A percentile compares a stretch with the other conserved stretches of the same genome.
Conservation (phyloP, 495 filamentous ascomycete genomes). For the Trichocladium uniseriatum region DNA sequence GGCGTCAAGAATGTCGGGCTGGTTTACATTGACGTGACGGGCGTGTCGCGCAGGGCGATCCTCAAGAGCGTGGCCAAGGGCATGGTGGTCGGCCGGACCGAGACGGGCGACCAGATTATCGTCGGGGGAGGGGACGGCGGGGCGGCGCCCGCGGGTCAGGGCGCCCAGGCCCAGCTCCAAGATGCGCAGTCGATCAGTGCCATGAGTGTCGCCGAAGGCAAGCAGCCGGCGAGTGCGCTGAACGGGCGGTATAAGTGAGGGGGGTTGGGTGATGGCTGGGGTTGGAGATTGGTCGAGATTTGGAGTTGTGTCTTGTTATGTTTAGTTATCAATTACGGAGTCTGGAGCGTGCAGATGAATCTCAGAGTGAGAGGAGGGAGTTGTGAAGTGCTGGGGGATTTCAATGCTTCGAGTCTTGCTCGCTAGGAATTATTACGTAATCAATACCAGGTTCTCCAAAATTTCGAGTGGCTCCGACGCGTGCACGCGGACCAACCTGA, state of each 20-base stretch:
- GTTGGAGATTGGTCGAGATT: background rate
- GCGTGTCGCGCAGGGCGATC: conserved; percentile 78
- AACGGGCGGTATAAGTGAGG: conserved; percentile 10
- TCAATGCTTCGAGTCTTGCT: too few relatives aligned
- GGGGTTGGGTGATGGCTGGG: too few relatives aligned
- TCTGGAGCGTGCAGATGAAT: too few relatives aligned
- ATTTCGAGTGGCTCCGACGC: too few relatives aligned
- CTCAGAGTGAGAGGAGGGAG: too few relatives aligned
- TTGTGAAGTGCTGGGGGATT: background rate
- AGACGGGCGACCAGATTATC: conserved; percentile 75
- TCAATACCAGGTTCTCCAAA: too few relatives aligned
- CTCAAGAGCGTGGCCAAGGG: conserved; percentile 92
- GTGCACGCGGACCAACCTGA: too few relatives aligned
- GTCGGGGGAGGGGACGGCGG: conserved; percentile 67
- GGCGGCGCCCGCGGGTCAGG: conserved; percentile 10
- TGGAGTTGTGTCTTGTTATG: background rate
- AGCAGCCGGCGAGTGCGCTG: conserved; percentile 15
- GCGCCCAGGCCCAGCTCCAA: background rate
- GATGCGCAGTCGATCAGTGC: conserved; percentile 11
- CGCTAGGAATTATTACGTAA: too few relatives aligned
- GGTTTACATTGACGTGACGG: conserved; percentile 95
- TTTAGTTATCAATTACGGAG: too few relatives aligned
- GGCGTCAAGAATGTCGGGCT: conserved; percentile 92
- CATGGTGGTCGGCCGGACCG: conserved; percentile 90
- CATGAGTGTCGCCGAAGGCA: conserved; percentile 20